Evolutionary conservation across 345 rosid species (phyloP).

Genomic region (Aquilaria sinensis): DNA sequence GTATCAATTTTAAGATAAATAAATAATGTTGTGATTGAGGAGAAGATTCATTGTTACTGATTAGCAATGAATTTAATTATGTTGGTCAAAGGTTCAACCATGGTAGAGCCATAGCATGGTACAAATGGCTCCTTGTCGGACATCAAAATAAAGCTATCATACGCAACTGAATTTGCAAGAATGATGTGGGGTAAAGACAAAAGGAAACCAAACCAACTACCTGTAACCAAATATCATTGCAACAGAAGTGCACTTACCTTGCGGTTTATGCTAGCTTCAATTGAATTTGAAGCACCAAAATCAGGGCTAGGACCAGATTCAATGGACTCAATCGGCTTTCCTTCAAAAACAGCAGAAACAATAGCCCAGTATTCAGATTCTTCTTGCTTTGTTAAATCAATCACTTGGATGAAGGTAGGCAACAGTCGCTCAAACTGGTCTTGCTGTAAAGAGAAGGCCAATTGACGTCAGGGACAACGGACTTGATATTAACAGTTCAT

Average conservation of each 20-base stretch:
- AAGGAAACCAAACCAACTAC: too few relatives aligned
- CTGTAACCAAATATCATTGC: not conserved
- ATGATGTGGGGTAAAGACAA: not conserved
- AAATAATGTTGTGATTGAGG: too few relatives aligned
- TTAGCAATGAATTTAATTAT: too few relatives aligned
- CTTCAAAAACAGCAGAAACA: slow-evolving; percentile 60
- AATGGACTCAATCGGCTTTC: slow-evolving; percentile 42
- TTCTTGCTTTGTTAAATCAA: slow-evolving; percentile 52
- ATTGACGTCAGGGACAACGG: too few relatives aligned
- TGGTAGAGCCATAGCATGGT: not conserved
- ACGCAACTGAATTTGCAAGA: not conserved
- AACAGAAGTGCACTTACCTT: slow-evolving; percentile 33
- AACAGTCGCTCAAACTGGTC: slow-evolving; percentile 62
- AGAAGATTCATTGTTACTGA: too few relatives aligned
- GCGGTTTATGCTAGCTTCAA: slow-evolving; percentile 52
- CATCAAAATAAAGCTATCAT: not conserved
- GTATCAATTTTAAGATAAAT: too few relatives aligned
- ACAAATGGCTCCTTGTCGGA: not conserved
- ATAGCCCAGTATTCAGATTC: slow-evolving; percentile 59
- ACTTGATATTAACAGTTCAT: too few relatives aligned
- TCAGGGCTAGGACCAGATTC: slow-evolving; percentile 23
- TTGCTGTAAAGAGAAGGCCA: slow-evolving; percentile 35
- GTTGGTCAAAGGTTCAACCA: too few relatives aligned
- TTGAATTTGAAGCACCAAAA: slow-evolving; percentile 30
- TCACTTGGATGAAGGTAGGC: slow-evolving; percentile 71